phyloP scores from a whole-genome alignment of 306 rosid genomes.

The Sesbania bispinosa region DNA sequence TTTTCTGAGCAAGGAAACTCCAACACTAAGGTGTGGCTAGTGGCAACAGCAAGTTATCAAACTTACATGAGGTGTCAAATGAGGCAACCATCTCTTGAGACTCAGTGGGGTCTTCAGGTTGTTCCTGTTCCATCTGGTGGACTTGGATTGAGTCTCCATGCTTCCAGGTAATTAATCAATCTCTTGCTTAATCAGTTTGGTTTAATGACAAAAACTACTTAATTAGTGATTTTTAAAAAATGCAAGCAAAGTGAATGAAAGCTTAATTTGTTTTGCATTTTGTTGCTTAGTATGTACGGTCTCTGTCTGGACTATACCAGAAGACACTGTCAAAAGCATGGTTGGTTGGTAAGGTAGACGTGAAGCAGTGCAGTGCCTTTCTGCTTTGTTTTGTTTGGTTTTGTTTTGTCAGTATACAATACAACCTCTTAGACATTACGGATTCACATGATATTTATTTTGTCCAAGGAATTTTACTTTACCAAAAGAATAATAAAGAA shows the following conservation, averaged over 20 bases:
- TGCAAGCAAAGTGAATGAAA: slow-evolving; percentile 7
- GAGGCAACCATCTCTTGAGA: slow-evolving; percentile 80
- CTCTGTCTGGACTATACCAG: slow-evolving; percentile 33
- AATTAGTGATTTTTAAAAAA: too few relatives aligned
- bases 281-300: slow-evolving; percentile 31
- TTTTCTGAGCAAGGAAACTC: slow-evolving; percentile 35
- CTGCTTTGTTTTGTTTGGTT: slow-evolving; percentile 43
- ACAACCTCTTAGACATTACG: slow-evolving; percentile 30
- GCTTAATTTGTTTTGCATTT: slow-evolving; percentile 29
- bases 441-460: slow-evolving; percentile 31
- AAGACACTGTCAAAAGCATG: slow-evolving; percentile 39
- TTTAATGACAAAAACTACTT: not conserved
- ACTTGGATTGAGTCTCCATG: slow-evolving; percentile 77
- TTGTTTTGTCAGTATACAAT: slow-evolving; percentile 40
- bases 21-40: slow-evolving; percentile 56
- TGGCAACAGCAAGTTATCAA: slow-evolving; percentile 79
- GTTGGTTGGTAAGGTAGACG: slow-evolving; percentile 44
- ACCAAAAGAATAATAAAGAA: not conserved
- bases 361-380: slow-evolving; percentile 41
- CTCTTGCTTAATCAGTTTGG: slow-evolving; percentile 4
- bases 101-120: slow-evolving; percentile 85
- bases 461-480: slow-evolving; percentile 24
- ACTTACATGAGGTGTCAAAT: slow-evolving; percentile 84
- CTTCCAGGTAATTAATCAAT: slow-evolving; percentile 57
- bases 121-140: slow-evolving; percentile 86